A percentile compares a stretch with the other conserved stretches of the same genome.
Evolutionary conservation across 1,284 basidiomycete species (phyloP).

Genomic region (Trichosporon faecale): DNA sequence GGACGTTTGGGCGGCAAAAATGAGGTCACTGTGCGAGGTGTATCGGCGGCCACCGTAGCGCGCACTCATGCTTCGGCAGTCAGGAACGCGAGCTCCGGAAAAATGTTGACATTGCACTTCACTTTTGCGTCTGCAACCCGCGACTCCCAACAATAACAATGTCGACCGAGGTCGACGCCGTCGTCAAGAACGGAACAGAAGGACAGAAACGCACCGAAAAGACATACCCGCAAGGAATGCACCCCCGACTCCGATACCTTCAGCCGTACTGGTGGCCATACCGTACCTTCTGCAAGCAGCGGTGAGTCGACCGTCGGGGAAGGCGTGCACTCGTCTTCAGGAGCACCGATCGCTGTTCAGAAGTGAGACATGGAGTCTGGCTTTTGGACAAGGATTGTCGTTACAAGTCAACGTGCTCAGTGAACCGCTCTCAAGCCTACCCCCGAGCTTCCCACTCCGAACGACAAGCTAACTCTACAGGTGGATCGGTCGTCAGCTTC

Average conservation of each 20-base stretch:
- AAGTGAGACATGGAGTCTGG: neutral
- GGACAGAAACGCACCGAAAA: neutral
- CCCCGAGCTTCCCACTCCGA: neutral
- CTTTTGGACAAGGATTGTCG: neutral
- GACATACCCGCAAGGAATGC: slow-evolving; percentile 38
- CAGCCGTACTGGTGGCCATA: slow-evolving; percentile 58
- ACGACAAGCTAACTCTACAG: neutral
- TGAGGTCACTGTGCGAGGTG: neutral
- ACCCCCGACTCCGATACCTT: slow-evolving; percentile 52
- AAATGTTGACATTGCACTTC: slow-evolving; percentile 8
- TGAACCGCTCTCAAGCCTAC: no score
- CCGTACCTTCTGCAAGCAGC: slow-evolving; percentile 83
- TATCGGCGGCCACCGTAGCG: neutral
- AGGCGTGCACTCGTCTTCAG: neutral
- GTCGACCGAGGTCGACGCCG: neutral
- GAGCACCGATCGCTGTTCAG: neutral
- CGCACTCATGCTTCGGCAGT: neutral
- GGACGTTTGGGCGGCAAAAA: neutral
- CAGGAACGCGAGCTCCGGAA: slow-evolving; percentile 10
- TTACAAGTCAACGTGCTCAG: no score
- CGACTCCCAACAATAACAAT: neutral
- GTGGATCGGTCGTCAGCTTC: slow-evolving; percentile 50
- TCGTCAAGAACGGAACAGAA: neutral
- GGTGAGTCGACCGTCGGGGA: slow-evolving; percentile 61
- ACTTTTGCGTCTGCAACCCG: neutral